Evolutionary conservation across 2,329 filamentous ascomycete species (phyloP), one percentile per base, ranked within the genome.

Genomic region (Fusarium udum): DNA sequence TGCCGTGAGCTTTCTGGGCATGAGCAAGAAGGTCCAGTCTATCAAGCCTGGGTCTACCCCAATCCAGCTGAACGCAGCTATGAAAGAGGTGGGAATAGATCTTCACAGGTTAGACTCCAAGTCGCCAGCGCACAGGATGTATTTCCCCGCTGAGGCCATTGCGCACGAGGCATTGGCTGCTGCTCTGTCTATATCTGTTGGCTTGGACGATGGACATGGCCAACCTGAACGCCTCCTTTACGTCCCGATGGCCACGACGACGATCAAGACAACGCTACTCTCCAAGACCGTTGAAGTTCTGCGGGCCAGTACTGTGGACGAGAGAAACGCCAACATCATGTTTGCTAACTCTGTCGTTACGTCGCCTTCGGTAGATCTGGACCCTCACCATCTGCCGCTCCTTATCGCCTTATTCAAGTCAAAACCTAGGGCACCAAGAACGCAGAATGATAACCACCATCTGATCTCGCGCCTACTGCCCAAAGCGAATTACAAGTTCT

Each of bases 311-410:
- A 92, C 90, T 42, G 87, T 89, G 16, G 92, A 93, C 74, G 95
- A 98, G 82, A 91, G 94, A 71, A 99, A 99, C 78, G 93, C 94
- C 55, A 99, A 99, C 79, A 96, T 99, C 43, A 86, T 99, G 22
- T 98, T 98, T 80, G 95, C 95, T 45, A 99, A 99, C 81, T 91
- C 97, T 11, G 95, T 99, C 52, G 91, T 98, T 68, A 99, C 96
- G 1, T 99, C 96, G 10, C 96, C 96, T 1, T 98, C 96, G 1
- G 86, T 98, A 57, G 96, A 99, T 80, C 86, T 99, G 39, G 94
- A 97, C 79, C 95, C 96, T 6, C 93, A 94, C 73, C 95, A 98
- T 83, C 85, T 99, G 22, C 95, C 96, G 4, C 87, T 98, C 14
- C 85, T 98, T 28, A 85, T 97, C 53, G 92, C 93, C 26, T 86